Evolutionary conservation across 2,329 filamentous ascomycete genomes (phyloP).

Genomic region (Pyrenochaeta sp.): DNA sequence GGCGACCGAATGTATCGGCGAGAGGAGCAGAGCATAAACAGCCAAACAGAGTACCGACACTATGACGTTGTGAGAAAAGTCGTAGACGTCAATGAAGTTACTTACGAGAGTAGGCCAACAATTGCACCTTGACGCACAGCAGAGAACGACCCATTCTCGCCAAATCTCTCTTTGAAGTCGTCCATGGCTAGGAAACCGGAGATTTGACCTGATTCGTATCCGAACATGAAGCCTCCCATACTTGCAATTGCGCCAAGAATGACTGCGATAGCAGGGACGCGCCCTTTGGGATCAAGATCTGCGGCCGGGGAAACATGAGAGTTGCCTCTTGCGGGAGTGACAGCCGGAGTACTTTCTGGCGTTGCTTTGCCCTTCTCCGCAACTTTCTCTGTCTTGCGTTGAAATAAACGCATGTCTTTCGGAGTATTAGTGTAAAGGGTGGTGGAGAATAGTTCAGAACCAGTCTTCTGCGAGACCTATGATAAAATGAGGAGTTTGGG

Average conservation of each 20-base stretch:
- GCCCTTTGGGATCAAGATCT: conserved; percentile 26
- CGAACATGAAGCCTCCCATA: conserved; percentile 48
- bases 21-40: conserved; percentile 66
- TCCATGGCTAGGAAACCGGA: conserved; percentile 45
- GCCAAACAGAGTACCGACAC: conserved; percentile 76
- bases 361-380: conserved; percentile 37
- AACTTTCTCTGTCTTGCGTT: conserved; percentile 22
- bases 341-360: conserved; percentile 32
- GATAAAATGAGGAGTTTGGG: conserved; percentile 14
- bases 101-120: conserved; percentile 45
- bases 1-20: conserved; percentile 68
- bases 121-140: conserved; percentile 45
- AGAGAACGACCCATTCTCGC: conserved; percentile 42
- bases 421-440: neutral
- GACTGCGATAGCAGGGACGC: conserved; percentile 35
- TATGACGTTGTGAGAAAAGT: conserved; percentile 15
- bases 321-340: conserved; percentile 33
- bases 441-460: conserved; percentile 6
- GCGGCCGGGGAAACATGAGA: conserved; percentile 17
- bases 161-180: conserved; percentile 43
- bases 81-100: neutral
- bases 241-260: conserved; percentile 42
- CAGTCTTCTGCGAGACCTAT: conserved; percentile 5
- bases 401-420: conserved; percentile 30
- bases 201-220: conserved; percentile 38